phyloP scores from a whole-genome alignment of 805 yeast species.

The Ogataea salicorniae region DNA sequence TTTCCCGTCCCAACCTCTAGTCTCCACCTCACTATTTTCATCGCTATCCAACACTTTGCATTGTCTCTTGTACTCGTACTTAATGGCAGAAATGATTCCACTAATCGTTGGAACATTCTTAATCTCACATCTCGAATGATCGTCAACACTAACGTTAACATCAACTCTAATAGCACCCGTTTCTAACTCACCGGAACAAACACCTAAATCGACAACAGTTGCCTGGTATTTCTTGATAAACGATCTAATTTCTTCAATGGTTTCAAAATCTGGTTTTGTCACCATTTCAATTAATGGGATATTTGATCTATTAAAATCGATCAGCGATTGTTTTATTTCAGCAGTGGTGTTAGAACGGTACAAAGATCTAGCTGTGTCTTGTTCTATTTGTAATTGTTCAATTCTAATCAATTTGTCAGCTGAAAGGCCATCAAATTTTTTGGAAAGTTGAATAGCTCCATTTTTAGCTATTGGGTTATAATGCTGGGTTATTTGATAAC shows the following conservation, averaged over 20 bases:
- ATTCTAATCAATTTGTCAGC: slow-evolving; percentile 49
- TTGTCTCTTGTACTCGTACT: slow-evolving; percentile 72
- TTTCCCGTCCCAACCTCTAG: slow-evolving; percentile 89
- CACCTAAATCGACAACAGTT: slow-evolving; percentile 58
- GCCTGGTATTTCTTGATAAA: slow-evolving; percentile 80
- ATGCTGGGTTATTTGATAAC: slow-evolving; percentile 93
- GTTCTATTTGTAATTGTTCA: slow-evolving; percentile 85
- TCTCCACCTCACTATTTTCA: slow-evolving; percentile 40
- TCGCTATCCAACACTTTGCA: slow-evolving; percentile 38
- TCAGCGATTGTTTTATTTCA: slow-evolving; percentile 27
- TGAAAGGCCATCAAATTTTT: slow-evolving; percentile 47
- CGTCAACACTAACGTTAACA: slow-evolving; percentile 80
- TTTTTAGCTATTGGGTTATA: slow-evolving; percentile 70
- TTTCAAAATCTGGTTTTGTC: slow-evolving; percentile 79
- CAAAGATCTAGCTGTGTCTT: slow-evolving; percentile 83
- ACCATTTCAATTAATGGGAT: slow-evolving; percentile 87
- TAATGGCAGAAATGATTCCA: slow-evolving; percentile 72
- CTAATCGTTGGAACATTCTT: slow-evolving; percentile 84
- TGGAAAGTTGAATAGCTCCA: slow-evolving; percentile 51
- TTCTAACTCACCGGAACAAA: slow-evolving; percentile 88
- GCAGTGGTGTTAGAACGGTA: slow-evolving; percentile 36
- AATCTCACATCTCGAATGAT: slow-evolving; percentile 74
- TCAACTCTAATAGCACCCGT: slow-evolving; percentile 95
- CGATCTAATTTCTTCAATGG: slow-evolving; percentile 61
- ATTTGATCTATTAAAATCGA: slow-evolving; percentile 83